These are phyloP conservation scores for Solanum sparsipilum DNA, from an alignment of 257 asterid species.

Conservation along the genomic window DNA sequence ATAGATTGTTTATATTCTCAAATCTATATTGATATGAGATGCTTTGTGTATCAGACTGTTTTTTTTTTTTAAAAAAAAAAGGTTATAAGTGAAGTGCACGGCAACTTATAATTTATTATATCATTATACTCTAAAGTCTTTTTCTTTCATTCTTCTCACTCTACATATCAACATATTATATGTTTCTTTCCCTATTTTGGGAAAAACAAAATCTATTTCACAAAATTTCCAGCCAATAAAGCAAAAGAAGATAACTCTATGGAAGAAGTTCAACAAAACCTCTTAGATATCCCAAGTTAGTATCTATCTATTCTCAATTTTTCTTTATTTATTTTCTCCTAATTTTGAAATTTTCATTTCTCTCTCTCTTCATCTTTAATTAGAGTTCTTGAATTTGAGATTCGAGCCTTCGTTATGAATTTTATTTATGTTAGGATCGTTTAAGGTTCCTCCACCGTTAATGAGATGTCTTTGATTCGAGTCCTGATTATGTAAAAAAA, in stretches of 20 bases:
- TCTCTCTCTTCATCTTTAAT: not conserved
- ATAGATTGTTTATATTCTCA: too few relatives aligned
- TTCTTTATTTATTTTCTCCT: not conserved
- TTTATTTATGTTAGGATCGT: too few relatives aligned
- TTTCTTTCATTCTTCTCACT: not conserved
- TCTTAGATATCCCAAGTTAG: not conserved
- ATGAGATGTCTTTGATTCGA: not conserved
- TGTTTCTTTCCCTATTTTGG: not conserved
- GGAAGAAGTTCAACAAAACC: not conserved
- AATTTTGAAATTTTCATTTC: not conserved
- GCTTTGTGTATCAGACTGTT: accelerated
- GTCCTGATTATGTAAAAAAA: not conserved
- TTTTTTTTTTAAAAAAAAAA: too few relatives aligned
- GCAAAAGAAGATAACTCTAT: not conserved
- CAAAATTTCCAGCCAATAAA: not conserved
- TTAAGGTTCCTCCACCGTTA: too few relatives aligned
- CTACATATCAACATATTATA: not conserved
- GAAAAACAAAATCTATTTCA: not conserved
- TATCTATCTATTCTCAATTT: not conserved
- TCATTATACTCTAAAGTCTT: not conserved
- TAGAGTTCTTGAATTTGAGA: not conserved
- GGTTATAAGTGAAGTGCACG: not conserved
- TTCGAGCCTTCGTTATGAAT: not conserved
- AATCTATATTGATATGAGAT: accelerated
- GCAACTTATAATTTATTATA: not conserved